Evolutionary conservation across 495 filamentous ascomycete species (phyloP).

Genomic region (Talaromyces liani): DNA sequence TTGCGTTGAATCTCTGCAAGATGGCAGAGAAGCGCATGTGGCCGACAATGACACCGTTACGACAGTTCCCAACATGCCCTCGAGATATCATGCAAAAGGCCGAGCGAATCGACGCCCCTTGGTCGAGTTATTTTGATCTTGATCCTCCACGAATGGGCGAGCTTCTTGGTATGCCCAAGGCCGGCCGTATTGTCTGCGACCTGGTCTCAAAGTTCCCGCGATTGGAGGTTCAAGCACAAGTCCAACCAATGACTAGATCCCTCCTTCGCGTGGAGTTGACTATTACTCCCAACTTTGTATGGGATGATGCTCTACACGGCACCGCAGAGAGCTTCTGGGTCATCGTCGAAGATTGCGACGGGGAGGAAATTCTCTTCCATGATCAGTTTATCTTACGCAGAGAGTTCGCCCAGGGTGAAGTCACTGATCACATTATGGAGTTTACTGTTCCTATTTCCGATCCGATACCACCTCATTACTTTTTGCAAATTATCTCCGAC

Average conservation of each 20-base stretch:
- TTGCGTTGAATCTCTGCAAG: slow-evolving; percentile 91
- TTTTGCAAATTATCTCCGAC: slow-evolving; percentile 89
- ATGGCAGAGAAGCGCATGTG: slow-evolving; percentile 99
- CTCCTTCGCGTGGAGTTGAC: slow-evolving; percentile 92
- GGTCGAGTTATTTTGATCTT: slow-evolving; percentile 88
- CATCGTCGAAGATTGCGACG: slow-evolving; percentile 92
- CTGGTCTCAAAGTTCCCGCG: slow-evolving; percentile 90
- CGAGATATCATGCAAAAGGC: slow-evolving; percentile 84
- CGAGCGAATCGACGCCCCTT: slow-evolving; percentile 90
- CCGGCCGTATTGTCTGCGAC: slow-evolving; percentile 75
- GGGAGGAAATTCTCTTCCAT: slow-evolving; percentile 91
- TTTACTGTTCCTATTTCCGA: slow-evolving; percentile 96
- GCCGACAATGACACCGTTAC: slow-evolving; percentile 93
- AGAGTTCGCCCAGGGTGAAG: slow-evolving; percentile 70
- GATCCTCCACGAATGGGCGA: slow-evolving; percentile 97
- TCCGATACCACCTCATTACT: slow-evolving; percentile 97
- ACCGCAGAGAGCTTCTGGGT: slow-evolving; percentile 93
- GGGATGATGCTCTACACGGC: slow-evolving; percentile 88
- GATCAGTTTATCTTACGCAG: slow-evolving; percentile 89
- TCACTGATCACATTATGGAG: slow-evolving; percentile 93
- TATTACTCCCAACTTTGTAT: slow-evolving; percentile 92
- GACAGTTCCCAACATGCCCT: slow-evolving; percentile 80
- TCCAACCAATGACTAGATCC: slow-evolving; percentile 89
- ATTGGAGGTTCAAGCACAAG: slow-evolving; percentile 83
- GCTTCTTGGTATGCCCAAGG: slow-evolving; percentile 83